Base-by-base conservation (phyloP, 163 green algal species). In the Coccomyxa subellipsoidea region DNA sequence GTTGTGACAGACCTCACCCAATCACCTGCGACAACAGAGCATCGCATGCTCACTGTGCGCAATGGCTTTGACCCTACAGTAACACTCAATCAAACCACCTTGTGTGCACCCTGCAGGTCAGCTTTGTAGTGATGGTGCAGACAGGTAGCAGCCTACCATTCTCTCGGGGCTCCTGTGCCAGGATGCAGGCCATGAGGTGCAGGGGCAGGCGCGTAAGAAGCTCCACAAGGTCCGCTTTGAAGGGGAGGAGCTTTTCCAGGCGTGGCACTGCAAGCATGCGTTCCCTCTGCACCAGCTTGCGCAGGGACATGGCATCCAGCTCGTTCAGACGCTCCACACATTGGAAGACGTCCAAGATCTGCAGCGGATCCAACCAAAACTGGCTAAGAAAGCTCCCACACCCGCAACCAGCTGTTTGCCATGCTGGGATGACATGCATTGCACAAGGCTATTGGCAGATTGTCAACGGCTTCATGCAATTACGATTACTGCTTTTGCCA, bases 291-390 rank as follows among this genome's bases (percentile, higher is more conserved):
- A 47, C 47, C 39, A 53, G 32, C 53, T 82, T 84, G 78, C 81
- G 72, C 38, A 88, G 38, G 27, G 38, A 69, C 15, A 32, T 18
- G 38, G 38, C 29, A 47, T 84, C 77, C 0, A 69, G 31, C 2
- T 78, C 31, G 40, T 82, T 73, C 69, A 88, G 85, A 29, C 83
- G 81, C 47, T 88, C 85, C 36, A 88, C 82, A 12, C 69, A 81
- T 37, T 82, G 77, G 78, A 88, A 88, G 39, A 87, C 82, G 31
- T 88, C 85, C 79, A 88, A 32, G 15, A 86, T 77, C 85, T 86
- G 84, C 84, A 75, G 47, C 21, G 47, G 4, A 1, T 5, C 47
- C 4, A 59, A 59, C 23, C 4, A 23, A 59, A 2, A 27, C 23
- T 12, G 15, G 47, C 47, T 21, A 2, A 27, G 4, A 59, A 59